Conservation (phyloP, 495 filamentous ascomycete genomes). For the Aspergillus bertholletiae region DNA sequence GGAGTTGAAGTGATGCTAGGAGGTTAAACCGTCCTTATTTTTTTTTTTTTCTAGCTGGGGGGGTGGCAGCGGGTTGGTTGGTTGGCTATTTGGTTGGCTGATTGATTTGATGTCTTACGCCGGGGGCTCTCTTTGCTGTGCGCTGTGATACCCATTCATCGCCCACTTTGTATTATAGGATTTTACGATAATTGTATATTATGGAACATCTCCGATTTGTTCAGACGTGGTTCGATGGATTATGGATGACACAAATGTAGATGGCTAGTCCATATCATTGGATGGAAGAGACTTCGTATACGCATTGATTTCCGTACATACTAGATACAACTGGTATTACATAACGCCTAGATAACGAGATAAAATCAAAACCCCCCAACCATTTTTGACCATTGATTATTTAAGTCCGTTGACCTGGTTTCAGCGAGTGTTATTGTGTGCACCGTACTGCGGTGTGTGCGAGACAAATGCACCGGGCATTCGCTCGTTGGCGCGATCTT, state of each 20-base stretch:
- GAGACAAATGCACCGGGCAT: constrained; percentile 5
- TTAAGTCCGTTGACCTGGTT: too few species aligned
- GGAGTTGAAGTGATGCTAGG: constrained; percentile 38
- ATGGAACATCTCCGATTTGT: not conserved
- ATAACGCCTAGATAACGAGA: not conserved
- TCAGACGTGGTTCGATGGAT: not conserved
- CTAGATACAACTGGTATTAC: not conserved
- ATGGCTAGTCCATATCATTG: not conserved
- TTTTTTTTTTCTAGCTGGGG: too few species aligned
- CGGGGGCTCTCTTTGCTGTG: not conserved
- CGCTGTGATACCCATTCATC: constrained; percentile 4
- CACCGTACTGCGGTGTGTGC: not conserved
- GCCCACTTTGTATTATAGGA: not conserved
- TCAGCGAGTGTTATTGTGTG: not conserved
- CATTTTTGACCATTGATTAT: not conserved
- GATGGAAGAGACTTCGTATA: not conserved
- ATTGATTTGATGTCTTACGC: too few species aligned
- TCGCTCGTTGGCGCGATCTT: not conserved
- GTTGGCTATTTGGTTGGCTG: too few species aligned
- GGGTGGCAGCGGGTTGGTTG: too few species aligned
- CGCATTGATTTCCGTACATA: not conserved
- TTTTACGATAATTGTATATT: not conserved
- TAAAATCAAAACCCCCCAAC: not conserved
- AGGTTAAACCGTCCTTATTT: too few species aligned
- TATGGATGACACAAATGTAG: not conserved